A percentile compares a stretch with the other conserved stretches of the same genome.
These are phyloP conservation scores for Bryopsis sp. DNA, from an alignment of 139 green algal genomes.

Conservation along the genomic window DNA sequence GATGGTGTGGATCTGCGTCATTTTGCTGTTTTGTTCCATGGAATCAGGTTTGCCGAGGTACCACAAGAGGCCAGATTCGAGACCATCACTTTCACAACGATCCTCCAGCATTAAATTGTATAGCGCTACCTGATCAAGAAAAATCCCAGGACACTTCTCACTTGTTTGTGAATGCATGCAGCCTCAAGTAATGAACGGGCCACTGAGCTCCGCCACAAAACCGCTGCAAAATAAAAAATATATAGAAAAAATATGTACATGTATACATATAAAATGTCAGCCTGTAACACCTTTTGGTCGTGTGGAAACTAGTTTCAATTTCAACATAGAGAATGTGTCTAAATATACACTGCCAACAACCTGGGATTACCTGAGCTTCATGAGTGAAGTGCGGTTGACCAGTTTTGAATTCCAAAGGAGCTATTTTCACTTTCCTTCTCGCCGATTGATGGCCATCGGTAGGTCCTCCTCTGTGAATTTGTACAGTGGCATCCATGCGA, in stretches of 20 bases:
- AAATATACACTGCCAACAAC: no score
- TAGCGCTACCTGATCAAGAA: no score
- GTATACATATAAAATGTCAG: no score
- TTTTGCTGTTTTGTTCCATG: no score
- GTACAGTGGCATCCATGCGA: no score
- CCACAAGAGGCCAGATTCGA: slow-evolving; percentile 56
- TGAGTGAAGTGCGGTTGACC: slow-evolving; percentile 58
- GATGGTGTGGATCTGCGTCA: background rate
- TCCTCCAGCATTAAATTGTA: slow-evolving; percentile 78
- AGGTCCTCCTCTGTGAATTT: background rate
- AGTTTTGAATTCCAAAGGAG: slow-evolving; percentile 94
- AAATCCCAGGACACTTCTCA: no score
- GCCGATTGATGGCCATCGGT: background rate
- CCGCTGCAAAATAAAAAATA: slow-evolving; percentile 33
- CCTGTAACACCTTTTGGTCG: no score
- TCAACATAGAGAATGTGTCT: no score
- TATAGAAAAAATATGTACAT: slow-evolving; percentile 1
- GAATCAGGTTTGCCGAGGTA: slow-evolving; percentile 25
- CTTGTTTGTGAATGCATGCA: no score
- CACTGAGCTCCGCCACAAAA: no score
- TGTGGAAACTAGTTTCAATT: no score
- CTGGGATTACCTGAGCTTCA: slow-evolving; percentile 62
- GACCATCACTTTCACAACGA: slow-evolving; percentile 49
- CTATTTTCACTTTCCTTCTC: slow-evolving; percentile 34
- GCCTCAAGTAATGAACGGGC: no score